A percentile compares a stretch with the other conserved stretches of the same genome.
Evolutionary conservation across 176 grass and related monocot species (phyloP).

Genomic region (Eleusine indica): DNA sequence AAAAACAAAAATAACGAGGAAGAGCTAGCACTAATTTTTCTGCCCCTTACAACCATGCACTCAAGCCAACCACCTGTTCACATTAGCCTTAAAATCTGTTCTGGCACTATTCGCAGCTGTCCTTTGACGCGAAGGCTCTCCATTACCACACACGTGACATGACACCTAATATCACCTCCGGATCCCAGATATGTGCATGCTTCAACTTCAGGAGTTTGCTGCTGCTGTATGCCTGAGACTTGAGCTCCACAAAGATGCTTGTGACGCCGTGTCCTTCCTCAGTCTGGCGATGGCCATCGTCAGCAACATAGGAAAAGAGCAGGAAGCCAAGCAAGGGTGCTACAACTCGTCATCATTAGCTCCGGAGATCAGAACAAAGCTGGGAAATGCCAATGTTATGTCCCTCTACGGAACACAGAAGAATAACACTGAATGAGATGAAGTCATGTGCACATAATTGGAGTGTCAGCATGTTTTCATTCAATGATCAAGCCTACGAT

Average conservation of each 20-base stretch:
- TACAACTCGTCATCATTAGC: conserved; percentile 61
- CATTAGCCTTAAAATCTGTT: neutral
- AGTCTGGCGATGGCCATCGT: neutral
- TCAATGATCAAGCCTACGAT: neutral
- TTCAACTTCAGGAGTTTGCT: conserved; percentile 11
- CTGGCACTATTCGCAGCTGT: neutral
- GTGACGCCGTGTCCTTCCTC: neutral
- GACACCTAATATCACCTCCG: neutral
- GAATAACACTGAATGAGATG: neutral
- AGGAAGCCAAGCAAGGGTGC: neutral
- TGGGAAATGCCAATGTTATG: conserved; percentile 72
- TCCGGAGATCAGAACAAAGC: conserved; percentile 65
- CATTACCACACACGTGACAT: neutral
- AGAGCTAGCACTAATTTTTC: neutral
- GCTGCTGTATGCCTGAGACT: neutral
- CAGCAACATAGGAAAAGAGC: conserved; percentile 15
- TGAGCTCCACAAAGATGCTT: neutral
- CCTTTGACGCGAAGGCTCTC: neutral
- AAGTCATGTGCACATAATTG: neutral
- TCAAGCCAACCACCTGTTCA: neutral
- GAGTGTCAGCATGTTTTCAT: neutral
- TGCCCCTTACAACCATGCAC: neutral
- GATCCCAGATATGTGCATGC: neutral
- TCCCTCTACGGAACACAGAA: conserved; percentile 42
- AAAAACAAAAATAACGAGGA: neutral